A percentile compares a stretch with the other conserved stretches of the same genome.
phyloP scores from a whole-genome alignment of 1,284 basidiomycete species.

The Marasmius oreades region DNA sequence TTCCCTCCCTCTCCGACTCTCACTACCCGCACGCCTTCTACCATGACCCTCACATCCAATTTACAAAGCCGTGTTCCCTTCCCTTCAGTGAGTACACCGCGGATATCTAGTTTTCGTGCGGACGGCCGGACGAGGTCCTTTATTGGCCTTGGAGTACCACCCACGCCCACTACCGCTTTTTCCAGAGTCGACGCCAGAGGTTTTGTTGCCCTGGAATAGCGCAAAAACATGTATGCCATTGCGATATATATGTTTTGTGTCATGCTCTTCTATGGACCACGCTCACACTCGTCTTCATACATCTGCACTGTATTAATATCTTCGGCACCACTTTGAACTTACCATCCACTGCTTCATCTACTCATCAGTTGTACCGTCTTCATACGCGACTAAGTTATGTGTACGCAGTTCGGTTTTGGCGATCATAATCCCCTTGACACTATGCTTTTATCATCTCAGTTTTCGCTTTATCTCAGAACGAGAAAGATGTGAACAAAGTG shows the following conservation, averaged over 20 bases:
- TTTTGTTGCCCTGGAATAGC: slow-evolving; percentile 55
- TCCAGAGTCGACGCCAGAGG: slow-evolving; percentile 79
- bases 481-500: too few species aligned
- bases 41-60: slow-evolving; percentile 69
- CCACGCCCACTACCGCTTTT: slow-evolving; percentile 76
- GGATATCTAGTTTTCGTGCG: slow-evolving; percentile 65
- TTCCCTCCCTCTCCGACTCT: slow-evolving; percentile 77
- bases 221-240: slow-evolving; percentile 4
- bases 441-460: neutral
- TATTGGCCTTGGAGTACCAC: slow-evolving; percentile 62
- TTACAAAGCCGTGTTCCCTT: slow-evolving; percentile 49
- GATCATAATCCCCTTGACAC: neutral
- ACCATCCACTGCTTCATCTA: slow-evolving; percentile 1
- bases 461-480: too few species aligned
- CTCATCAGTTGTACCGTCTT: slow-evolving; percentile 1
- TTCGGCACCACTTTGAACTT: neutral
- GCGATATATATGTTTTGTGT: slow-evolving; percentile 3
- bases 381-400: neutral
- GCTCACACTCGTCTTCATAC: neutral
- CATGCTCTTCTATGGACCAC: neutral
- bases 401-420: neutral
- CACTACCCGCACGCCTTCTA: slow-evolving; percentile 63
- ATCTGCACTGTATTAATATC: neutral
- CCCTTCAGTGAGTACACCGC: slow-evolving; percentile 61
- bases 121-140: slow-evolving; percentile 67